Evolutionary conservation across 2,329 filamentous ascomycete genomes (phyloP).

Genomic region (Teratosphaeriaceae sp.): DNA sequence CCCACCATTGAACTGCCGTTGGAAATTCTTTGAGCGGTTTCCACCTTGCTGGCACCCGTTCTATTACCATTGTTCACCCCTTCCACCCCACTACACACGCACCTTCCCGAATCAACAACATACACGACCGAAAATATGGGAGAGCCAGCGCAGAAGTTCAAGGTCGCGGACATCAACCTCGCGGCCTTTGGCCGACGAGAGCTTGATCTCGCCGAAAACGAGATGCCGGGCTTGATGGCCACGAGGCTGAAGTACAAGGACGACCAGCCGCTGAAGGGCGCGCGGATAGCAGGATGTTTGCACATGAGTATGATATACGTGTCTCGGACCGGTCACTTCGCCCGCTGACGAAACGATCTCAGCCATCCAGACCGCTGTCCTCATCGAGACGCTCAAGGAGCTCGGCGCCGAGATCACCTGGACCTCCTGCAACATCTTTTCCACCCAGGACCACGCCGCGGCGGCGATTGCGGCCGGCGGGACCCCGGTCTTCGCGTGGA

Average conservation of each 20-base stretch:
- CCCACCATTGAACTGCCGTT: too few relatives aligned
- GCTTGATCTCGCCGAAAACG: conserved; percentile 89
- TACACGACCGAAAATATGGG: conserved; percentile 41
- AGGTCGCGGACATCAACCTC: conserved; percentile 95
- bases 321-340: too few relatives aligned
- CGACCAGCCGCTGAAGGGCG: conserved; percentile 90
- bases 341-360: conserved; percentile 8
- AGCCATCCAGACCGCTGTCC: conserved; percentile 97
- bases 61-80: not conserved
- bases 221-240: conserved; percentile 96
- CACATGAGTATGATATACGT: conserved; percentile 69
- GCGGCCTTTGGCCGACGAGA: conserved; percentile 98
- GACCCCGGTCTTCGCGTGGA: conserved; percentile 80
- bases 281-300: conserved; percentile 94
- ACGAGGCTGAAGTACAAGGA: conserved; percentile 84
- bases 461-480: conserved; percentile 92
- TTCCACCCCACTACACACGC: conserved; percentile 12
- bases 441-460: conserved; percentile 96
- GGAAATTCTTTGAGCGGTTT: too few relatives aligned
- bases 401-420: conserved; percentile 98
- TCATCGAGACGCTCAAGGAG: conserved; percentile 93
- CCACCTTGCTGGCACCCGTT: too few relatives aligned
- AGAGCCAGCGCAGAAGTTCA: conserved; percentile 88
- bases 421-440: conserved; percentile 99
- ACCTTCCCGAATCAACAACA: conserved; percentile 11